These are phyloP conservation scores for Draba incana DNA, from an alignment of 345 rosid genomes.

Conservation along the genomic window DNA sequence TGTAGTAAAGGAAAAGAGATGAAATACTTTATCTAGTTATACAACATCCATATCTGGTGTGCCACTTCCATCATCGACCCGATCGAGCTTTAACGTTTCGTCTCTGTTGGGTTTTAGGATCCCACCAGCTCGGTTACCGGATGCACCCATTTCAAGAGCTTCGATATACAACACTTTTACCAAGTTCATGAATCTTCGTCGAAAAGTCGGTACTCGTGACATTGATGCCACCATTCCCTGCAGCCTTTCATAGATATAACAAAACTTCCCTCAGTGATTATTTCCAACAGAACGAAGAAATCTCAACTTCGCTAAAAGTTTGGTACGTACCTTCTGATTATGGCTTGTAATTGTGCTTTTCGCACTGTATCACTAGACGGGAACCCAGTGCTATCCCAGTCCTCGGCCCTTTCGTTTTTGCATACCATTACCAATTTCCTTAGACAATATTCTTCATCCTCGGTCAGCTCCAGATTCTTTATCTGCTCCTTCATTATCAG, in stretches of 20 bases:
- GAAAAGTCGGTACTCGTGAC: constrained; percentile 73
- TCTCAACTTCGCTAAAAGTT: neutral
- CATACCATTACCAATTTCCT: constrained; percentile 52
- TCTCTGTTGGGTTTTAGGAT: constrained; percentile 32
- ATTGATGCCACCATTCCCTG: constrained; percentile 76
- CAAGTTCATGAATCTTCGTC: constrained; percentile 66
- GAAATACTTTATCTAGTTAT: neutral
- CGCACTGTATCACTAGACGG: constrained; percentile 60
- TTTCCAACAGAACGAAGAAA: neutral
- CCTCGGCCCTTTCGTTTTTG: constrained; percentile 63
- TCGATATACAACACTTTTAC: constrained; percentile 60
- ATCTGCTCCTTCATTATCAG: constrained; percentile 80
- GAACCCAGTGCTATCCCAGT: constrained; percentile 63
- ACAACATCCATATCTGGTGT: constrained; percentile 24
- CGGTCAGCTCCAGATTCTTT: constrained; percentile 56
- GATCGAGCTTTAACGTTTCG: constrained; percentile 6
- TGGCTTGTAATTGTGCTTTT: constrained; percentile 86
- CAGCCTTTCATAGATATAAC: constrained; percentile 45
- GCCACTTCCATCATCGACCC: constrained; percentile 33
- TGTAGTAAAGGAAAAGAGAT: neutral
- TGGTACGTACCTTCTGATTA: constrained; percentile 67
- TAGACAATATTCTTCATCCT: constrained; percentile 61
- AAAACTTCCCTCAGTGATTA: neutral
- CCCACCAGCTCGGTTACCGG: constrained; percentile 50
- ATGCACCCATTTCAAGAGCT: constrained; percentile 56